Evolutionary conservation across 2,329 filamentous ascomycete species (phyloP).

Genomic region (Aspergillus melleus): DNA sequence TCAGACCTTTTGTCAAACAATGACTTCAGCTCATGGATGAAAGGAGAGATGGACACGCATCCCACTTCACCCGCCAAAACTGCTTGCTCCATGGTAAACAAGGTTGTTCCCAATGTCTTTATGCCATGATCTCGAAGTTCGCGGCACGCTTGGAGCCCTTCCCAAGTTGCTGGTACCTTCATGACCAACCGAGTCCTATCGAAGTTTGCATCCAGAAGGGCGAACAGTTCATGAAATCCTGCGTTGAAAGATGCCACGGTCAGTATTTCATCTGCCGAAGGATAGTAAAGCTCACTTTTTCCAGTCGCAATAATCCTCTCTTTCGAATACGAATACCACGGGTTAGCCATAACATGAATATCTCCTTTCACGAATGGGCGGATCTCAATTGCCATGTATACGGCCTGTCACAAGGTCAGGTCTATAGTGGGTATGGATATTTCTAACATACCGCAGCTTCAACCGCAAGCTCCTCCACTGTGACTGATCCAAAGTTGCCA

Average conservation of each 20-base stretch:
- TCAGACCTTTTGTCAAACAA: not conserved
- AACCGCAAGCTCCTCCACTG: conserved; percentile 1
- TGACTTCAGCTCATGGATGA: conserved; percentile 54
- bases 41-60: conserved; percentile 61
- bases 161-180: conserved; percentile 11
- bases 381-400: not conserved
- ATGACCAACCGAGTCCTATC: not conserved
- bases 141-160: conserved; percentile 7
- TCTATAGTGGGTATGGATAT: too few relatives aligned
- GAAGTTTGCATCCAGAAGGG: not conserved
- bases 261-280: not conserved
- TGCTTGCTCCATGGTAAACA: conserved; percentile 62
- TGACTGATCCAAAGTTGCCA: not conserved
- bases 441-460: conserved; percentile 1
- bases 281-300: not conserved
- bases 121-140: not conserved
- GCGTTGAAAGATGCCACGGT: not conserved
- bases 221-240: conserved; percentile 4
- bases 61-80: conserved; percentile 54
- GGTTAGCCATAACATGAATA: conserved; percentile 8
- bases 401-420: not conserved
- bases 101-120: conserved; percentile 39
- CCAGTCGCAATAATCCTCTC: not conserved
- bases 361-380: conserved; percentile 1
- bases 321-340: not conserved